Conservation (phyloP, 139 green algal species). For the Haematococcus lacustris region DNA sequence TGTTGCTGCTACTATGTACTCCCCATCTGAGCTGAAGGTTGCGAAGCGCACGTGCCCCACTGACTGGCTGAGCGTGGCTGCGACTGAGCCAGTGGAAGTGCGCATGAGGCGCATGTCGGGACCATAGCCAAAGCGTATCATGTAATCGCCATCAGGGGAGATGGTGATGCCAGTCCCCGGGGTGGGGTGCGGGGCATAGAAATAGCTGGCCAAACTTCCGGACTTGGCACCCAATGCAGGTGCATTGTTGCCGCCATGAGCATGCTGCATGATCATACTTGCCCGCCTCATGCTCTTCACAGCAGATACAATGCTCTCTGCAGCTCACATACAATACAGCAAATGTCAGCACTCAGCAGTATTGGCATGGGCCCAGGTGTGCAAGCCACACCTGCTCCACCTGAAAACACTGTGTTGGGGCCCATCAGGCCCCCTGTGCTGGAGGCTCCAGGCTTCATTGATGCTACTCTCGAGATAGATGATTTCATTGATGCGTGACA, state of each 20-base stretch:
- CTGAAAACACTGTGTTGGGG: neutral
- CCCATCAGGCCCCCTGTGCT: neutral
- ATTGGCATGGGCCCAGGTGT: neutral
- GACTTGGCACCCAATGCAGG: neutral
- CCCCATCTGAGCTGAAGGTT: neutral
- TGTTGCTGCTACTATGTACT: neutral
- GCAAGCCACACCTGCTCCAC: neutral
- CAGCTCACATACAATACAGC: neutral
- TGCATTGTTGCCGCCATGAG: neutral
- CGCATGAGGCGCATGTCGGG: constrained; percentile 18
- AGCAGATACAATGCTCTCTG: constrained; percentile 12
- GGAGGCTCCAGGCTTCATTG: neutral
- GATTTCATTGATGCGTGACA: neutral
- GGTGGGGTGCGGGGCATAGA: constrained; percentile 17
- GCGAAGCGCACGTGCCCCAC: constrained; percentile 15
- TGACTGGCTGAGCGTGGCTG: constrained; percentile 6
- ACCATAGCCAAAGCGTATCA: constrained; percentile 22
- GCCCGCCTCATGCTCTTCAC: constrained; percentile 18
- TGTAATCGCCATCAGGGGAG: constrained; percentile 11
- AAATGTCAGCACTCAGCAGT: neutral
- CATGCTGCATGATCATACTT: constrained; percentile 1
- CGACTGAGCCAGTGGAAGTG: constrained; percentile 7
- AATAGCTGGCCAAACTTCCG: constrained; percentile 5
- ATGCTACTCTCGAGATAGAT: neutral
- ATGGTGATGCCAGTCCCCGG: constrained; percentile 18